Base-by-base conservation (phyloP, 768 basidiomycete species). In the Leccinum rimulosum region DNA sequence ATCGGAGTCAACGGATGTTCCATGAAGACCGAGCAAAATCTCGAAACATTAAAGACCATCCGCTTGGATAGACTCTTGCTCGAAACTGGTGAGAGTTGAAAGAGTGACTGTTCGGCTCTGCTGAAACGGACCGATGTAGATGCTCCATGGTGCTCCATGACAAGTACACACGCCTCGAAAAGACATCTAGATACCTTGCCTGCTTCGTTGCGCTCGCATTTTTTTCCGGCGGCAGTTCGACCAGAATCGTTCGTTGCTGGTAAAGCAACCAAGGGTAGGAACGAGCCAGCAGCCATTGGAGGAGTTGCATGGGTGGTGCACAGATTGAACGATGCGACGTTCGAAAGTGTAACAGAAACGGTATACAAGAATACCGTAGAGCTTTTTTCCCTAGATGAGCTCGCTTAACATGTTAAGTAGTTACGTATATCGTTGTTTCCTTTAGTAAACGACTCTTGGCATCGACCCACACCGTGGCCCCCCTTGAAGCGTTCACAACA, bases 131-230 rank as follows among this genome's bases (percentile, higher is more conserved):
- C 22, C 19, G 56, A 52, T 35, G 28, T 61, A 87, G 87, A 89
- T 68, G 82, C 86, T 0, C 88, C 87, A 10, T 89, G 87, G 86
- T 89, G 88, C 64, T 80, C 85, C n/a, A 76, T 86, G 73, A 86
- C 84, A 27, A 78, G 82, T 5, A 83, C 83, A 1, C 87, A 89
- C 57, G 84, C 85, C 4, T 88, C 87, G 1, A 79, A 81, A 60
- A 55, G 64, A 12, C 75, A 83, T 62, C 68, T 88, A 2, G 72
- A 77, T 10, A 74, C 75, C n/a, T 71, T 89, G 30, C 83, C 85
- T 0, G 55, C 74, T 1, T 58, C 74, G 10, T 73, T 86, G 25
- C 79, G 75, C 38, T 65, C 75, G 2, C 64, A 79, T 14, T 89
- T 83, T 69, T 78, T 83, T 58, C 84, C 86, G 1, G 70, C 71